A percentile compares a stretch with the other conserved stretches of the same genome.
These are phyloP conservation scores for Colletotrichum theobromicola DNA, from an alignment of 2,329 filamentous ascomycete species.

Conservation along the genomic window DNA sequence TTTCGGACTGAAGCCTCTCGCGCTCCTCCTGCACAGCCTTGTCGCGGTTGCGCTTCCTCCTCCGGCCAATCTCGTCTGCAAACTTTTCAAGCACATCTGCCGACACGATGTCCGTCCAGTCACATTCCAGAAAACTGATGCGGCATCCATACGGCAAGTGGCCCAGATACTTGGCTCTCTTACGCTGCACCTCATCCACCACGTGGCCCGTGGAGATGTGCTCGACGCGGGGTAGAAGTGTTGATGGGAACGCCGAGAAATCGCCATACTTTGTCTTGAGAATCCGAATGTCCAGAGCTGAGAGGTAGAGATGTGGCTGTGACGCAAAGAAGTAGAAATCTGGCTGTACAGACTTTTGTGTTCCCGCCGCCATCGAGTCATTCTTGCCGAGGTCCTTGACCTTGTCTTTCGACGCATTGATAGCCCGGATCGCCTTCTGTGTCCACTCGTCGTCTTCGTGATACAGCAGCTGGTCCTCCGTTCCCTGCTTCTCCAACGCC, in stretches of 20 bases:
- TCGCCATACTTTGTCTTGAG: slow-evolving; percentile 87
- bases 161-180: slow-evolving; percentile 83
- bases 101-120: slow-evolving; percentile 90
- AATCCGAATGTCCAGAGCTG: slow-evolving; percentile 89
- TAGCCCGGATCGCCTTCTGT: slow-evolving; percentile 77
- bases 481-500: slow-evolving; percentile 76
- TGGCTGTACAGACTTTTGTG: slow-evolving; percentile 32
- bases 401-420: slow-evolving; percentile 79
- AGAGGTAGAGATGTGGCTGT: slow-evolving; percentile 86
- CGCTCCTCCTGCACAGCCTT: slow-evolving; percentile 89
- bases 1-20: slow-evolving; percentile 81
- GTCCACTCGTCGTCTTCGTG: slow-evolving; percentile 94
- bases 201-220: slow-evolving; percentile 88
- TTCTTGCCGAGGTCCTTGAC: slow-evolving; percentile 51
- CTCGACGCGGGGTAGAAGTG: slow-evolving; percentile 85
- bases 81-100: slow-evolving; percentile 78
- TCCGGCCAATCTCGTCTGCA: slow-evolving; percentile 74
- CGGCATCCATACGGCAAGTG: slow-evolving; percentile 92
- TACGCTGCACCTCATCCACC: slow-evolving; percentile 83
- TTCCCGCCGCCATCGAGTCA: slow-evolving; percentile 22
- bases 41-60: slow-evolving; percentile 78
- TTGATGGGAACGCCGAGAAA: slow-evolving; percentile 83
- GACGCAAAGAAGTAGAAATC: slow-evolving; percentile 89
- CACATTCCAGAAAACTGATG: slow-evolving; percentile 89
- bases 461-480: slow-evolving; percentile 90